Conservation (phyloP, 2,329 filamentous ascomycete genomes). For the Botrytis porri region DNA sequence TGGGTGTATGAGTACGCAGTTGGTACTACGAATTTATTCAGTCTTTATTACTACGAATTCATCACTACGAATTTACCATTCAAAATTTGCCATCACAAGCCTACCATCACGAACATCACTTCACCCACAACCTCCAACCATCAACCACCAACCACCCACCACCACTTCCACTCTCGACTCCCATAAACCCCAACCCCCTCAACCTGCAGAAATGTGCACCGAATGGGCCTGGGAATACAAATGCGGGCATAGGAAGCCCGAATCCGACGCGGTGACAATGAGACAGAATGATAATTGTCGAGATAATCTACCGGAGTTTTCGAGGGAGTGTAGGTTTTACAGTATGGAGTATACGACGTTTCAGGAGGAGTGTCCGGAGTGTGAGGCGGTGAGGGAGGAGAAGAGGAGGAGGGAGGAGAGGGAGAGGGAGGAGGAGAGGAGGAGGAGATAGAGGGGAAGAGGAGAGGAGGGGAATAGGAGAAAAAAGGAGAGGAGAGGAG, state of each 20-base stretch:
- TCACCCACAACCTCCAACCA: not conserved
- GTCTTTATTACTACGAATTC: too few relatives aligned
- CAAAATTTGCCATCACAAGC: not conserved
- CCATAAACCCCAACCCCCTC: not conserved
- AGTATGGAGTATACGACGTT: not conserved
- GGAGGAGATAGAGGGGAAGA: not conserved
- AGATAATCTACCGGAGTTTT: not conserved
- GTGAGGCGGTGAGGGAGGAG: not conserved
- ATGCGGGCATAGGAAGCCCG: not conserved
- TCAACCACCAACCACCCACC: not conserved
- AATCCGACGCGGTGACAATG: too few relatives aligned
- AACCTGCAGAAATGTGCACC: not conserved
- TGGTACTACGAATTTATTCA: too few relatives aligned
- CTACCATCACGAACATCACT: not conserved
- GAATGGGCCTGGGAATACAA: not conserved
- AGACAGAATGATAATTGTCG: not conserved
- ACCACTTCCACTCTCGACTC: too few relatives aligned
- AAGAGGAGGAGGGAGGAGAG: fast-evolving
- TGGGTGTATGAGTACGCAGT: too few relatives aligned
- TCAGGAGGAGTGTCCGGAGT: not conserved
- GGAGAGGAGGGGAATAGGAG: fast-evolving
- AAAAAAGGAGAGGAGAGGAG: too few relatives aligned
- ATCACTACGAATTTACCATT: not conserved
- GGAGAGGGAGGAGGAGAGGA: too few relatives aligned
- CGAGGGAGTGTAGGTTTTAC: not conserved